Base-by-base conservation (phyloP, 2,329 filamentous ascomycete species). In the Phoma sp. region DNA sequence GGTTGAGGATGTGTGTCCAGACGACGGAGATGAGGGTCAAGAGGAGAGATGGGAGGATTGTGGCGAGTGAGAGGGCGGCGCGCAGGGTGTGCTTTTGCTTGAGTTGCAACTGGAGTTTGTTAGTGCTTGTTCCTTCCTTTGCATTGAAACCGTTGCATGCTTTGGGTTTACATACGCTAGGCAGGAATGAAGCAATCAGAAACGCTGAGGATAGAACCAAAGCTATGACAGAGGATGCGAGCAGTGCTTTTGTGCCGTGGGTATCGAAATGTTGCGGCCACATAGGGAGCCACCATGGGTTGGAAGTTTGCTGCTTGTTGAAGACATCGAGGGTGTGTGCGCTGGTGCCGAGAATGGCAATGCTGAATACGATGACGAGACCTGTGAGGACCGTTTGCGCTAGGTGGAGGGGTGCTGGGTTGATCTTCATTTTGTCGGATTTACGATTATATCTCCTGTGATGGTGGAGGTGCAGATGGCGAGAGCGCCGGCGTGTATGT, bases 241-340 rank as follows among this genome's bases (percentile, higher is more conserved):
- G 68, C 12, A 79, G 55, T 0, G 70, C 71, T 28, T 76, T 74
- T 4, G 80, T 76, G 14, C 78, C 78, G 15, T 73, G 66, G 1
- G 73, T 73, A 34, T 81, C 74, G 59, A 81, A 81, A 62, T 81
- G 79, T 9, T 75, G 71, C 1, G 74, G 75, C 79, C 79, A 81
- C 34, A 81, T 59, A 1, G 78, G 78, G 4, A 80, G 67, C 51
- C 78, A 80, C 77, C 78, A 81, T 20, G 75, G 74, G 58, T 80
- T 80, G 21, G 71, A 71, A 7, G 64, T 61, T 33, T 75, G 74
- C 57, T 80, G 70, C 26, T 68, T 68, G 57, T 76, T 75, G 72
- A 76, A 81, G 57, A 77, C 62, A 59, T 72, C 63, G 30, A 81
- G 73, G 2, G 77, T 73, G 34, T 79, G 74, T 46, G 71, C 76